Evolutionary conservation across 208 protist species (phyloP), one percentile per base, ranked within the genome.

Genomic region (Trypanosoma vivax): DNA sequence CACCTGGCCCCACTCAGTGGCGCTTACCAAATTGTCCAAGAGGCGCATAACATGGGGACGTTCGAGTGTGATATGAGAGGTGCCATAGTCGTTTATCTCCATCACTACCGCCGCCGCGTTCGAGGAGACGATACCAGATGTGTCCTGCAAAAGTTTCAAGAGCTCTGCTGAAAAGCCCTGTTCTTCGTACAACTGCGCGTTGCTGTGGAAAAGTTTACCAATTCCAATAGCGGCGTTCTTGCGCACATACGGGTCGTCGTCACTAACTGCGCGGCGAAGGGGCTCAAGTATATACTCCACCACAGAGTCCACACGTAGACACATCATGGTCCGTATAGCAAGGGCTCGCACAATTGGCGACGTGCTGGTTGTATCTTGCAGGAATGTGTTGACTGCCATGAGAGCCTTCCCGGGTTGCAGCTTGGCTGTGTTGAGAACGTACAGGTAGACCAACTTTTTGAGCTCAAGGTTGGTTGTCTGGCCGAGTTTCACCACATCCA

Each of bases 361-460:
- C 23, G 73, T 60, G 64, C 96, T 83, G 3, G 82, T 76, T 19
- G 92, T 83, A 61, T 99, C 98, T 65, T 98, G 77, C 23, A 93
- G 83, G 45, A 99, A 99, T 4, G 96, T 98, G 77, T 99, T 99
- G 14, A 99, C 98, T 31, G 97, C 97, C n/a, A 99, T 65, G 28
- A 99, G 91, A 25, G 98, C 97, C 45, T 98, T 83, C 35, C 99
- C 97, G 24, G 98, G 98, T 60, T 99, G 91, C 48, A 91, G 84
- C 61, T 98, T 98, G 5, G 98, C 97, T 46, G 99, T 99, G 77
- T 97, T 99, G 54, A 99, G 98, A 7, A 99, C 75, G 61, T 99
- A 99, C n/a, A 99, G 82, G 66, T 99, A 99, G 0, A 99, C 97
- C 0, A 99, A 88, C 76, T 99, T 99, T 80, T 99, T 99, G 1